Percentiles rank a stretch among this genome's conserved stretches.
phyloP scores from a whole-genome alignment of 2,329 filamentous ascomycete species.

The Colletotrichum sp. region DNA sequence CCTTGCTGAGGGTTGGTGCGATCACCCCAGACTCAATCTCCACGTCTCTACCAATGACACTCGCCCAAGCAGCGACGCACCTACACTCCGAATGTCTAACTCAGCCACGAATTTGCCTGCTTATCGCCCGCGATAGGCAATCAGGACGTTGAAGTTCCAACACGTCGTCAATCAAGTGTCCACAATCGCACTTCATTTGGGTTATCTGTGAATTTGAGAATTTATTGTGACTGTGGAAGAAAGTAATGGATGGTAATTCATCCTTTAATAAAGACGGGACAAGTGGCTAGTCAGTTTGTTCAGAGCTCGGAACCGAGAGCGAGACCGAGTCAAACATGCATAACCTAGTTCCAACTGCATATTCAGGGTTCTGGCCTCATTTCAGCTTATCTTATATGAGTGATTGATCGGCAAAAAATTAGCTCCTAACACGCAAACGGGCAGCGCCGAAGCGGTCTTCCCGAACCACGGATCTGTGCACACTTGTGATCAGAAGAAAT shows the following conservation, averaged over 20 bases:
- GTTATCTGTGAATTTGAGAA: background rate
- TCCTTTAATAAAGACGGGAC: background rate
- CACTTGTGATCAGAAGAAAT: background rate
- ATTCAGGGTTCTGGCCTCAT: background rate
- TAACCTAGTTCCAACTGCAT: background rate
- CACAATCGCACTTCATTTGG: background rate
- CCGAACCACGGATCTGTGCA: background rate
- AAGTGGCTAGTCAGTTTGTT: background rate
- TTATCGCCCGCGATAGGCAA: background rate
- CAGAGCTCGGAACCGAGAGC: background rate
- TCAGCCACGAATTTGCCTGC: background rate
- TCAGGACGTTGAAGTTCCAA: background rate
- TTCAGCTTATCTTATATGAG: background rate
- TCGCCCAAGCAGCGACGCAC: background rate
- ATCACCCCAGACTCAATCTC: background rate
- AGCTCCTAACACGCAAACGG: background rate
- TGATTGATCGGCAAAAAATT: background rate
- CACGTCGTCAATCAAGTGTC: background rate
- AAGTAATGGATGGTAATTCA: background rate
- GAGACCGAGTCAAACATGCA: background rate
- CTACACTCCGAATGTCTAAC: background rate
- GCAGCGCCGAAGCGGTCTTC: background rate
- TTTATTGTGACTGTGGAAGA: background rate
- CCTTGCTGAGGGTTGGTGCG: background rate
- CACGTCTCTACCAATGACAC: background rate